Conservation (phyloP, 192 early-diverging fungal genomes). For the Globomyces pollinis-pini region DNA sequence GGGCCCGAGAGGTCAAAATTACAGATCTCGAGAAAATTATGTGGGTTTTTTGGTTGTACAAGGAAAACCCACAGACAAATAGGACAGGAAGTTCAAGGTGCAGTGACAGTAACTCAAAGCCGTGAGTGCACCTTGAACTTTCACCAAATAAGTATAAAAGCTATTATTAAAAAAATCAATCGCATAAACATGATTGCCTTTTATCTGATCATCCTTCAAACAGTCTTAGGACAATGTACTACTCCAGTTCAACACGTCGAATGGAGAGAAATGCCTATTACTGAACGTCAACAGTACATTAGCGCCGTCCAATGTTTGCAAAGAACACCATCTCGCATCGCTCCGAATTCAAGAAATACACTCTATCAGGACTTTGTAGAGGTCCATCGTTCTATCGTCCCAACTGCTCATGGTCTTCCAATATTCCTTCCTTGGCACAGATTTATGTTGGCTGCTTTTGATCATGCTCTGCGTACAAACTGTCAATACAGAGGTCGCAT, state of each 20-base stretch:
- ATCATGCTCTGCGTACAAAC: slow-evolving; percentile 10
- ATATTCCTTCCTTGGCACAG: slow-evolving; percentile 39
- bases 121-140: no score
- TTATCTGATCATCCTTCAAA: background rate
- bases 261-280: slow-evolving; percentile 17
- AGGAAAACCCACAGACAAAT: no score
- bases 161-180: no score
- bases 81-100: no score
- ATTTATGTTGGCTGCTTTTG: slow-evolving; percentile 14
- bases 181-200: no score
- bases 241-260: slow-evolving; percentile 5
- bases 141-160: no score
- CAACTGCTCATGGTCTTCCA: background rate
- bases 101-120: no score
- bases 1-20: no score
- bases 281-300: slow-evolving; percentile 9
- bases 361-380: slow-evolving; percentile 22
- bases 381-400: slow-evolving; percentile 2
- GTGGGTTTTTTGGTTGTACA: no score
- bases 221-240: slow-evolving; percentile 13
- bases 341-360: background rate
- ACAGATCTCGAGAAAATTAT: no score
- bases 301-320: slow-evolving; percentile 14
- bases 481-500: slow-evolving; percentile 28
- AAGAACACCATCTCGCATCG: background rate